These are phyloP conservation scores for Labyrinthula sp. DNA, from an alignment of 352 stramenopile genomes.

Conservation along the genomic window DNA sequence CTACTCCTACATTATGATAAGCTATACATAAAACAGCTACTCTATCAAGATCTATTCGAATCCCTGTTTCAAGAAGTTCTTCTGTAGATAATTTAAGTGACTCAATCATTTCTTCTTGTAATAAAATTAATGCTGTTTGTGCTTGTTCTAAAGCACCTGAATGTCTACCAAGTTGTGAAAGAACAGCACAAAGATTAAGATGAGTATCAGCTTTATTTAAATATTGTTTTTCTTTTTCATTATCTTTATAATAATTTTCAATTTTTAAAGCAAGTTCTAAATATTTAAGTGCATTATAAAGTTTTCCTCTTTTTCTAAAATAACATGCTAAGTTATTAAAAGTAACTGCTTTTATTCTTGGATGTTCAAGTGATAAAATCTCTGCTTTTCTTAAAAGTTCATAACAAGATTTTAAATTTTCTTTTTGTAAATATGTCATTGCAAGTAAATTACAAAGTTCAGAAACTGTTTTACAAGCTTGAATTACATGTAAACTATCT, in stretches of 20 bases:
- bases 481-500: constrained; percentile 57
- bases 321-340: constrained; percentile 82
- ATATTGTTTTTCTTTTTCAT: constrained; percentile 49
- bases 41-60: constrained; percentile 51
- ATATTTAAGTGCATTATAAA: constrained; percentile 65
- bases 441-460: constrained; percentile 80
- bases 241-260: too few relatives aligned
- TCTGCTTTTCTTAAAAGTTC: constrained; percentile 77
- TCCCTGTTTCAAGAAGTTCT: too few relatives aligned
- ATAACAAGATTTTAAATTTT: constrained; percentile 60
- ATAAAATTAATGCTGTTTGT: constrained; percentile 62
- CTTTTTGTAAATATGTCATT: constrained; percentile 81
- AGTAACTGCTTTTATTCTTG: constrained; percentile 54
- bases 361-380: constrained; percentile 65
- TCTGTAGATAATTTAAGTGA: not conserved
- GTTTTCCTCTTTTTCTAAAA: constrained; percentile 60
- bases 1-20: constrained; percentile 79
- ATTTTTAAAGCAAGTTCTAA: constrained; percentile 73
- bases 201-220: constrained; percentile 72
- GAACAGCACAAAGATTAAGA: constrained; percentile 74
- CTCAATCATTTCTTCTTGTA: constrained; percentile 67
- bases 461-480: constrained; percentile 65
- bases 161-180: constrained; percentile 63
- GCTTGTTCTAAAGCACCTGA: constrained; percentile 63
- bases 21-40: constrained; percentile 71